Base-by-base conservation (phyloP, 352 stramenopile species). In the Blastocystis sp. region DNA sequence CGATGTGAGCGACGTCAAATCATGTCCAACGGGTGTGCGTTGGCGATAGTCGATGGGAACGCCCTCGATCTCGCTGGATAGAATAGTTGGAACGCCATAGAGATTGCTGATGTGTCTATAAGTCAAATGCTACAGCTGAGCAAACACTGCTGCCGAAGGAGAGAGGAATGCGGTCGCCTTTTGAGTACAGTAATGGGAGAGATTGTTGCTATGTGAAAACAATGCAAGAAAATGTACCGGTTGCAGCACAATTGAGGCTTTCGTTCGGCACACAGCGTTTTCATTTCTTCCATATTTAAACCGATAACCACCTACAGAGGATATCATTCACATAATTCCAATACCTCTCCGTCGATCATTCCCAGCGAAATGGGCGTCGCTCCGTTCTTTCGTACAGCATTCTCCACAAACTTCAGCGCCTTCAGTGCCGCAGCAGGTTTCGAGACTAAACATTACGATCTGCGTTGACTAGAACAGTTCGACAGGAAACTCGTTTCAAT, bases 401-500 rank as follows among this genome's bases (percentile, higher is more conserved):
- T 61, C 29, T 81, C 69, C 21, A 81, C 21, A 29, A 44, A 63
- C 18, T 46, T 40, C 42, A 81, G 24, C 14, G 49, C 49, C n/a
- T 57, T 48, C 16, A 81, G 16, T 36, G 44, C 48, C 8, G 48
- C 36, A 38, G 27, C 32, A 14, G 44, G 69, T 48, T 81, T 81
- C 18, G 21, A 59, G n/a, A 81, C 69, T 81, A 65, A 16, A 32
- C 0, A 42, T 81, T 9, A 81, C 1, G 2, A 81, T 29, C 8
- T 16, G 27, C 21, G n/a, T 27, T 1, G 21, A 48, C 14, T 16
- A 7, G 4, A 3, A 81, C 69, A 49, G 27, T 51, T 27, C 29
- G 69, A 49, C 24, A 81, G 48, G 29, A 81, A 81, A 81, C 69
- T 81, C 44, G 69, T 63, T 64, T 81, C 69, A 61, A 81, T 65